A percentile compares a stretch with the other conserved stretches of the same genome.
Evolutionary conservation across 1,284 basidiomycete species (phyloP).

Genomic region (Moesziomyces sp.): DNA sequence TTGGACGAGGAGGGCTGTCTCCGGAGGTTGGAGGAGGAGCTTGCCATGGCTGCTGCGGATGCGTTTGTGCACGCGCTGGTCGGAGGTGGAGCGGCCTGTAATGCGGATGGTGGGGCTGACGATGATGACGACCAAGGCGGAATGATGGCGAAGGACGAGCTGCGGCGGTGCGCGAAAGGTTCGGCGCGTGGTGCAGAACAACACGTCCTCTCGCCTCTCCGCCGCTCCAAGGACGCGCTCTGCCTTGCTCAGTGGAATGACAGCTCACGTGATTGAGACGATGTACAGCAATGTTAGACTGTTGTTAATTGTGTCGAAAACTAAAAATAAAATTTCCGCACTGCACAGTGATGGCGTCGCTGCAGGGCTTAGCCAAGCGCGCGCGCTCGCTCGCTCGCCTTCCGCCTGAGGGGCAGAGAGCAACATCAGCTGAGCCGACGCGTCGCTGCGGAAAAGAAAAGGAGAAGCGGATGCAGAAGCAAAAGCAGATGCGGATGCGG

Average conservation of each 20-base stretch:
- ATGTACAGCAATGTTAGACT: too few species aligned
- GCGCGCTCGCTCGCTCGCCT: not conserved
- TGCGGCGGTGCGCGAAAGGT: not conserved
- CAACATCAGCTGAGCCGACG: not conserved
- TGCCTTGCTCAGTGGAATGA: too few species aligned
- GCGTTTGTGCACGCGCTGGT: not conserved
- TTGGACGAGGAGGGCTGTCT: conserved; percentile 40
- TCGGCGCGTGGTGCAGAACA: conserved; percentile 5
- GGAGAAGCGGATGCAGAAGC: too few species aligned
- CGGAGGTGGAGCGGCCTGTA: not conserved
- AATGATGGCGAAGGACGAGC: not conserved
- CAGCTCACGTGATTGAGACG: too few species aligned
- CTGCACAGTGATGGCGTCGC: too few species aligned
- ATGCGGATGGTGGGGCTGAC: conserved; percentile 15
- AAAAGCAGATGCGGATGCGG: too few species aligned
- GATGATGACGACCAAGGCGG: not conserved
- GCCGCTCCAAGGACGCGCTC: too few species aligned
- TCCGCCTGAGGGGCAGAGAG: not conserved
- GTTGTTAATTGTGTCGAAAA: too few species aligned
- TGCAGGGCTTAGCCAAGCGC: conserved; percentile 10
- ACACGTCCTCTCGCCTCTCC: too few species aligned
- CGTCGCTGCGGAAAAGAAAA: not conserved
- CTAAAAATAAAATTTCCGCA: too few species aligned
- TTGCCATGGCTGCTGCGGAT: conserved; percentile 20
- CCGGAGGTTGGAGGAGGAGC: conserved; percentile 25